Base-by-base conservation (phyloP, 257 asterid species). In the Paulownia fortunei region DNA sequence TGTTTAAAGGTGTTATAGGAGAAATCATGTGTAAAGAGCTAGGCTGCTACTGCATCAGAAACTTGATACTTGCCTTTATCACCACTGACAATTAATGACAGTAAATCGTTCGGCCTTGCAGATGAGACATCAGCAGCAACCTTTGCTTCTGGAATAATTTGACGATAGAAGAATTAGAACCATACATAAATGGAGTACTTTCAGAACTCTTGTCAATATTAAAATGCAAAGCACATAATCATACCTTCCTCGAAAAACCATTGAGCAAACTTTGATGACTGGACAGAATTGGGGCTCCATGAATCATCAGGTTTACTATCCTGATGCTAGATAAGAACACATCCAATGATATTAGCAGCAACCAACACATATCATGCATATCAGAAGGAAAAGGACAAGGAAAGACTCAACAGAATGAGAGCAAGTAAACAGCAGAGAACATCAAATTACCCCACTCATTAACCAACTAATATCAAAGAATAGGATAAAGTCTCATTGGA, bases 221-320 rank as follows among this genome's bases (percentile, higher is more conserved):
- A 18, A 34, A 15, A 30, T 49, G 69, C 23, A 63, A 46, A 77
- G 54, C 56, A 72, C 32, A 58, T 75, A 49, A 64, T n/a, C 65
- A 32, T 46, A 94, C 98, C 98, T 85, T 92, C 98, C 85, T 85
- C 93, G 19, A 67, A 86, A 84, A 94, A 94, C 98, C 97, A 94
- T 63, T 79, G 93, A 73, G 96, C 91, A 85, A 94, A 87, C 86
- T 92, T 94, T 2, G 98, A 92, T 3, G 96, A 85, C 51, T 82
- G 89, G 39, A 55, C 85, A 74, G 89, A 36, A 39, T 64, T 80
- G 65, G 88, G 83, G 82, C 76, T 82, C 92, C 88, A 75, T 70
- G 83, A 69, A 39, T 86, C 94, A 65, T 82, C 92, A 46, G 83
- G 82, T 66, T 85, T 86, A 80, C 71, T 66, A 56, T 55, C 89